Conservation (phyloP, 768 basidiomycete genomes). For the Lentinula aciculospora region DNA sequence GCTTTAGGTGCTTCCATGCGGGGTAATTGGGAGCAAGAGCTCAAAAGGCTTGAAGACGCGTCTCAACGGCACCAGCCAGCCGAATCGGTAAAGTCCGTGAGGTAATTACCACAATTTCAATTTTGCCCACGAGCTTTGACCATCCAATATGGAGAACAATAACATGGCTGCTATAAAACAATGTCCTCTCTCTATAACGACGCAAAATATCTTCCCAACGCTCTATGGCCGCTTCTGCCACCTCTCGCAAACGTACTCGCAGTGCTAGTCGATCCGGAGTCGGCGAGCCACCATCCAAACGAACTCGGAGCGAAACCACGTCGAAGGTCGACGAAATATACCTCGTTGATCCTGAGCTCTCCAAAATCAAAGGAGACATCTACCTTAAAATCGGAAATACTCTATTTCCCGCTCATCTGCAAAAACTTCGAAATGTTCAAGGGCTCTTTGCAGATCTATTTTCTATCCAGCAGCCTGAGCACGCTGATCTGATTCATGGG, state of each 20-base stretch:
- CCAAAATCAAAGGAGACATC: constrained; percentile 18
- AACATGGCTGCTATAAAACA: not conserved
- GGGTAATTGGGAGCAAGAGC: not conserved
- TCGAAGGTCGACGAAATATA: constrained; percentile 1
- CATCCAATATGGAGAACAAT: not conserved
- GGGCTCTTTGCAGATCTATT: constrained; percentile 16
- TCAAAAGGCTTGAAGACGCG: not conserved
- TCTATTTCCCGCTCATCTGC: constrained; percentile 16
- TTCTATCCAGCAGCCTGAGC: constrained; percentile 13
- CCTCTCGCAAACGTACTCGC: not conserved
- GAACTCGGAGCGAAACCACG: not conserved
- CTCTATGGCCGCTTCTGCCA: not conserved
- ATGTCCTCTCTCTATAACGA: not conserved
- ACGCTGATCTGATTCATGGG: constrained; percentile 10
- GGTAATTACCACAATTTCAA: not conserved
- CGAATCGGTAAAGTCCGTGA: not conserved
- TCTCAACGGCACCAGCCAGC: not conserved
- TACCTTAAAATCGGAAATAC: constrained; percentile 13
- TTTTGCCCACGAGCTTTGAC: not conserved
- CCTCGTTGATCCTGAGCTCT: constrained; percentile 14
- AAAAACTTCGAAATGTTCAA: constrained; percentile 10
- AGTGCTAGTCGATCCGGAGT: not conserved
- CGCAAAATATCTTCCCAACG: not conserved
- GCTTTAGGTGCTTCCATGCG: not conserved
- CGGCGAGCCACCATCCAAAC: not conserved